phyloP scores from a whole-genome alignment of 2,329 filamentous ascomycete species.

The Chaetoscypha palmicola region DNA sequence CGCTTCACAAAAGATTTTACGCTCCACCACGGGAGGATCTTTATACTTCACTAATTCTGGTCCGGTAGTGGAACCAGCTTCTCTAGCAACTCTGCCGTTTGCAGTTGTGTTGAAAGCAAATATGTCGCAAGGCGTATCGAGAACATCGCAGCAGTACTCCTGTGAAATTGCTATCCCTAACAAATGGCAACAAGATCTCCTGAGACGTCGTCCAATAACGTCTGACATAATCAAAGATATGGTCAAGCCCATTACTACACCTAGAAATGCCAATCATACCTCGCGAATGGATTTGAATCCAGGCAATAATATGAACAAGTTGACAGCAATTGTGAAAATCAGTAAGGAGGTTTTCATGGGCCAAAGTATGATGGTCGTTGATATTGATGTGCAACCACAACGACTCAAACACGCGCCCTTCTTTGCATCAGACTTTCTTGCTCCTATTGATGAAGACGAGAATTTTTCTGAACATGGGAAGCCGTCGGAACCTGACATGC shows the following conservation, averaged over 20 bases:
- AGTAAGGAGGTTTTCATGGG: conserved; percentile 8
- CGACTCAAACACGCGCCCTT: background rate
- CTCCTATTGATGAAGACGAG: no score
- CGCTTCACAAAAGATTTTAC: conserved; percentile 1
- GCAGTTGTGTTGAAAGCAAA: background rate
- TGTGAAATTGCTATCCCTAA: background rate
- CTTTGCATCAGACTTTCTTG: background rate
- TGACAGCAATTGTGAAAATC: conserved; percentile 2
- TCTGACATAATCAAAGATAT: no score
- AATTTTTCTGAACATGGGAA: no score
- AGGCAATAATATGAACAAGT: background rate
- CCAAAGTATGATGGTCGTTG: conserved; percentile 9
- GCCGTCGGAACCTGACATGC: no score
- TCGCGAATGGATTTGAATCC: background rate
- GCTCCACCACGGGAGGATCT: background rate
- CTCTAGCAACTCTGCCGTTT: no score
- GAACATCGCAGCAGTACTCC: background rate
- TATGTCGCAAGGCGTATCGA: no score
- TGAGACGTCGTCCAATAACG: no score
- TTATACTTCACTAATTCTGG: background rate
- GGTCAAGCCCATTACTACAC: no score
- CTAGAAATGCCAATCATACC: background rate
- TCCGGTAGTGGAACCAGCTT: background rate
- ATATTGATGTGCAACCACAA: conserved; percentile 1
- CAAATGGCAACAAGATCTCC: background rate